These are phyloP conservation scores for Microdochium trichocladiopsis DNA, from an alignment of 2,329 filamentous ascomycete genomes.

Conservation along the genomic window DNA sequence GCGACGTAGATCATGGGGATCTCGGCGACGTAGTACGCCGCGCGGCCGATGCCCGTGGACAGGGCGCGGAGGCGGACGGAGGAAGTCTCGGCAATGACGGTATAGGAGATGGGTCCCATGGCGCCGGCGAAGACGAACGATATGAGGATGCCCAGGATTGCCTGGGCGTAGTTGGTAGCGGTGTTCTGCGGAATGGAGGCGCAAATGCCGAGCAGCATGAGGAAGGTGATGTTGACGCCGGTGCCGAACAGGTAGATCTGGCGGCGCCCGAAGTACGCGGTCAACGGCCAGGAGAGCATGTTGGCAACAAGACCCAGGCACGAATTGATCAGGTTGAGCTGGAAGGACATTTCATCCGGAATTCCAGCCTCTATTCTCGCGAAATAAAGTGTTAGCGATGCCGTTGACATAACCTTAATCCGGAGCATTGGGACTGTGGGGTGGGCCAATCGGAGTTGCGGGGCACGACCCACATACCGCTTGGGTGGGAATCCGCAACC, in stretches of 20 bases:
- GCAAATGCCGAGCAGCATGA: constrained; percentile 26
- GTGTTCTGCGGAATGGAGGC: constrained; percentile 22
- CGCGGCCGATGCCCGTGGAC: constrained; percentile 28
- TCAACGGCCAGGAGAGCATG: constrained; percentile 23
- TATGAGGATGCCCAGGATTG: constrained; percentile 27
- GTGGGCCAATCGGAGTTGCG: no score
- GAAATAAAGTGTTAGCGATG: constrained; percentile 7
- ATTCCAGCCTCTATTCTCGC: constrained; percentile 13
- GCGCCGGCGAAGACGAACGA: constrained; percentile 28
- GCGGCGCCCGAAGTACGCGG: constrained; percentile 28
- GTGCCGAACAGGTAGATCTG: constrained; percentile 31
- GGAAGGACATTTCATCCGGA: constrained; percentile 10
- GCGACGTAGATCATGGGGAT: constrained; percentile 33
- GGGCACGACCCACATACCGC: no score
- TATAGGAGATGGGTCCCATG: constrained; percentile 27
- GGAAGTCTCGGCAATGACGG: constrained; percentile 28
- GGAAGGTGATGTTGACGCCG: constrained; percentile 21
- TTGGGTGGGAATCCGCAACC: no score
- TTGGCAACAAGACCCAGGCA: constrained; percentile 25
- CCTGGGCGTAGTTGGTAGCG: constrained; percentile 28
- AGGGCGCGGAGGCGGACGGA: constrained; percentile 27
- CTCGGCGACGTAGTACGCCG: constrained; percentile 31
- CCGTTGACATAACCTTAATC: no score
- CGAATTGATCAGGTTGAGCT: constrained; percentile 18
- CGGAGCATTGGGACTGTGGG: no score